A percentile compares a stretch with the other conserved stretches of the same genome.
phyloP scores from a whole-genome alignment of 164 flowering plant genomes.

The Taxillus chinensis region DNA sequence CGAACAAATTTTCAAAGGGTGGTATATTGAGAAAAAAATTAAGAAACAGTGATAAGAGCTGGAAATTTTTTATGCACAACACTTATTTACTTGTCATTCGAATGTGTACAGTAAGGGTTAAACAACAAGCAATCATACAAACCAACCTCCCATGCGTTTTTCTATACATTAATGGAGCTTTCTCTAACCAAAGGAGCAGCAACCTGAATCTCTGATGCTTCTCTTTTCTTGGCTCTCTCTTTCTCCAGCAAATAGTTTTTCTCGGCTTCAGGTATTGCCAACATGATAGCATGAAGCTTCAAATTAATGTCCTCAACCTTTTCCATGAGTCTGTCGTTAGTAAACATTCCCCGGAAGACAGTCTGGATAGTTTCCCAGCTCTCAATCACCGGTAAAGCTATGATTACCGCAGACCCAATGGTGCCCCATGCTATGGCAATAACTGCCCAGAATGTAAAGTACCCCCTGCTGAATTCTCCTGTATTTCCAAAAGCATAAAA shows the following conservation, averaged over 20 bases:
- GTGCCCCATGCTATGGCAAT: conserved; percentile 94
- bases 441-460: conserved; percentile 92
- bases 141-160: neutral
- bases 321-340: conserved; percentile 68
- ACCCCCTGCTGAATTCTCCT: conserved; percentile 70
- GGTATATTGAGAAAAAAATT: no score
- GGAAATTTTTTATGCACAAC: no score
- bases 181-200: neutral
- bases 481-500: conserved; percentile 12
- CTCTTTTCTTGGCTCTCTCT: conserved; percentile 7
- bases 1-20: no score
- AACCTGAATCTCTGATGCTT: conserved; percentile 17
- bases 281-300: conserved; percentile 45
- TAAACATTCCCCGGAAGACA: conserved; percentile 67
- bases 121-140: no score
- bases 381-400: conserved; percentile 65
- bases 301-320: conserved; percentile 60
- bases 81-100: no score
- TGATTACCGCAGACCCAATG: conserved; percentile 70
- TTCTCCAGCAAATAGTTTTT: neutral
- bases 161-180: neutral
- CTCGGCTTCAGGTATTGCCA: conserved; percentile 59
- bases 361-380: conserved; percentile 71
- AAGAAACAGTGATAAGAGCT: no score
- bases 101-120: no score